Conservation (phyloP, 345 rosid species). For the Theobroma cacao region DNA sequence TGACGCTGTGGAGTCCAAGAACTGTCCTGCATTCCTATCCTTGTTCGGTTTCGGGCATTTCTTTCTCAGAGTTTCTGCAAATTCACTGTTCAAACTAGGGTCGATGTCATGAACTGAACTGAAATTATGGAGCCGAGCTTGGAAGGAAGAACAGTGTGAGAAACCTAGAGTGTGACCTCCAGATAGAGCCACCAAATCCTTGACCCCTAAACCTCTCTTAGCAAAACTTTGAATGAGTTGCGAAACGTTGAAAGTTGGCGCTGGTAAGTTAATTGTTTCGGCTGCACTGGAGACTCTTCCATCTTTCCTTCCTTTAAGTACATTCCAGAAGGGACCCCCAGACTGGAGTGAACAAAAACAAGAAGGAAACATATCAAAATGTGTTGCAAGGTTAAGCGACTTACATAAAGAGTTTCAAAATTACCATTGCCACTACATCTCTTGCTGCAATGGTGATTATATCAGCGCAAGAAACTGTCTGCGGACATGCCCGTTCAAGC, state of each 20-base stretch:
- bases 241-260: conserved; percentile 62
- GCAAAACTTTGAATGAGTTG: conserved; percentile 74
- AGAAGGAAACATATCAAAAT: neutral
- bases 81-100: conserved; percentile 50
- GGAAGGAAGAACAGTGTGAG: conserved; percentile 83
- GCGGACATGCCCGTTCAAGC: conserved; percentile 72
- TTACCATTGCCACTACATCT: conserved; percentile 70
- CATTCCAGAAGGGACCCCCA: conserved; percentile 74
- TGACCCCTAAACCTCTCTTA: conserved; percentile 55
- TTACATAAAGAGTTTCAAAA: neutral
- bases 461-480: conserved; percentile 71
- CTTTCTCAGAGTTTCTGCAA: conserved; percentile 40
- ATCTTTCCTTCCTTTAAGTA: conserved; percentile 76
- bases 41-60: conserved; percentile 49
- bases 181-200: conserved; percentile 80
- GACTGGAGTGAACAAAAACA: conserved; percentile 35
- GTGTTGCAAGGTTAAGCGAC: neutral
- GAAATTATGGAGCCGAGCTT: conserved; percentile 59
- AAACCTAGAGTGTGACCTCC: conserved; percentile 82
- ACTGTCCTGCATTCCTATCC: conserved; percentile 55
- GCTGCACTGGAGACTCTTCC: conserved; percentile 64
- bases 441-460: conserved; percentile 70
- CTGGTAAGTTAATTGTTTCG: conserved; percentile 65
- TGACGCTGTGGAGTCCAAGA: conserved; percentile 61
- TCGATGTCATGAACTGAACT: conserved; percentile 53